A percentile compares a stretch with the other conserved stretches of the same genome.
Conservation (phyloP, 2,329 filamentous ascomycete genomes). For the Claviceps pazoutovae region DNA sequence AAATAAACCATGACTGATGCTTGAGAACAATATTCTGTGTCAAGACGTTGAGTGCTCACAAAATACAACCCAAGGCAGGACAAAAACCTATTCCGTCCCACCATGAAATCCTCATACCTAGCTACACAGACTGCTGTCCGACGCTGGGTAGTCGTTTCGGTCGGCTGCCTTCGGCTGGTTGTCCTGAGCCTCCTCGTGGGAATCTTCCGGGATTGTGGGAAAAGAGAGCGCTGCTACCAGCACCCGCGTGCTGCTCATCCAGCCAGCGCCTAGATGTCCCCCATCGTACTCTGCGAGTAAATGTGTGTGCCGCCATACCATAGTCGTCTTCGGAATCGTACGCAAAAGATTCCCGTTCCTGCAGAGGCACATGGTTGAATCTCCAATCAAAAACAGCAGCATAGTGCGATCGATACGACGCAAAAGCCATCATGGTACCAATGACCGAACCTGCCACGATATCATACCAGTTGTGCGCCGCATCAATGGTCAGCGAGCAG, state of each 20-base stretch:
- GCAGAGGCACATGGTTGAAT: conserved; percentile 52
- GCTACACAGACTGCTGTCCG: neutral
- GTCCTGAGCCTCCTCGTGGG: neutral
- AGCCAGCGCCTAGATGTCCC: conserved; percentile 11
- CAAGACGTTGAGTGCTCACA: neutral
- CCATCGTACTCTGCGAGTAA: conserved; percentile 15
- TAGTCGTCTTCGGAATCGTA: conserved; percentile 8
- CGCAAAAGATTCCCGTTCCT: conserved; percentile 12
- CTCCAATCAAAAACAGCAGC: conserved; percentile 57
- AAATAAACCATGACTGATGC: neutral
- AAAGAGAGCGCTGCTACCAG: neutral
- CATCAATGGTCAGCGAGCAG: conserved; percentile 48
- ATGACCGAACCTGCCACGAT: conserved; percentile 50
- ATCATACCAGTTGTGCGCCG: conserved; percentile 59
- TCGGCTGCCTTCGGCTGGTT: neutral
- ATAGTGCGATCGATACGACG: conserved; percentile 51
- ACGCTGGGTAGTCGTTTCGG: neutral
- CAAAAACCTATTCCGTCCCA: too few relatives aligned
- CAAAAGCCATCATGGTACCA: conserved; percentile 48
- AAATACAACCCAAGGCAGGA: neutral
- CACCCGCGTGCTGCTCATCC: neutral
- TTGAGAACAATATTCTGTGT: neutral
- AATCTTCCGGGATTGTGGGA: neutral
- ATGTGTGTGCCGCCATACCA: conserved; percentile 10
- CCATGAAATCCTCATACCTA: neutral